These are phyloP conservation scores for Scheffersomyces titani DNA, from an alignment of 1,139 yeast genomes.

Conservation along the genomic window DNA sequence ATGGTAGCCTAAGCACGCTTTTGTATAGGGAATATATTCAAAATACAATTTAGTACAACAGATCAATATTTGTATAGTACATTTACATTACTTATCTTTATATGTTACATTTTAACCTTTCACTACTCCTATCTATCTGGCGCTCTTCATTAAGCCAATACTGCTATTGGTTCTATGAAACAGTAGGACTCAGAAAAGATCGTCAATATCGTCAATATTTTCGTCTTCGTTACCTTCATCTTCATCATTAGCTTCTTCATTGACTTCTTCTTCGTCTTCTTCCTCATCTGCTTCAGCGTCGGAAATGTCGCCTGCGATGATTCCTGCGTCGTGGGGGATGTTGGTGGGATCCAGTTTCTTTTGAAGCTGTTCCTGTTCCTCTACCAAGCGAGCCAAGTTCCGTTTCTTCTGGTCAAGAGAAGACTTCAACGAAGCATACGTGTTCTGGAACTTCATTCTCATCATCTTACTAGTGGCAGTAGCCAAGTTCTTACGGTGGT, in stretches of 20 bases:
- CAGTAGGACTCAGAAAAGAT: conserved; percentile 7
- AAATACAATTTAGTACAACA: no score
- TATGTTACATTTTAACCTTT: background rate
- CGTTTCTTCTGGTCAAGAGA: conserved; percentile 82
- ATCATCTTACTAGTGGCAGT: conserved; percentile 86
- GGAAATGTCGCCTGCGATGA: conserved; percentile 1
- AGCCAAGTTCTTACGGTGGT: conserved; percentile 71
- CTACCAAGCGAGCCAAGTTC: conserved; percentile 51
- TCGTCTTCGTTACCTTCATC: conserved; percentile 7
- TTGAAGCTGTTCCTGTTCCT: conserved; percentile 24
- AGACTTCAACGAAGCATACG: conserved; percentile 73
- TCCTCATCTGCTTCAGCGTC: conserved; percentile 16
- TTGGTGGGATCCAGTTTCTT: conserved; percentile 17
- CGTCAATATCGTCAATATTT: conserved; percentile 10
- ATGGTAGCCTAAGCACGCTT: background rate
- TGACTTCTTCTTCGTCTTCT: conserved; percentile 20
- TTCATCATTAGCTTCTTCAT: conserved; percentile 11
- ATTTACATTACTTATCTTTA: background rate
- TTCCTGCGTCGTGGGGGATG: conserved; percentile 11
- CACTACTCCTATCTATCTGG: background rate
- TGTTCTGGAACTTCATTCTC: conserved; percentile 84
- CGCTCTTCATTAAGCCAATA: background rate
- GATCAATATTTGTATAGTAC: no score
- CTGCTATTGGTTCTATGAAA: background rate
- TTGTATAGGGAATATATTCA: no score